These are phyloP conservation scores for Talaromyces proteolyticus DNA, from an alignment of 495 filamentous ascomycete genomes.

Conservation along the genomic window DNA sequence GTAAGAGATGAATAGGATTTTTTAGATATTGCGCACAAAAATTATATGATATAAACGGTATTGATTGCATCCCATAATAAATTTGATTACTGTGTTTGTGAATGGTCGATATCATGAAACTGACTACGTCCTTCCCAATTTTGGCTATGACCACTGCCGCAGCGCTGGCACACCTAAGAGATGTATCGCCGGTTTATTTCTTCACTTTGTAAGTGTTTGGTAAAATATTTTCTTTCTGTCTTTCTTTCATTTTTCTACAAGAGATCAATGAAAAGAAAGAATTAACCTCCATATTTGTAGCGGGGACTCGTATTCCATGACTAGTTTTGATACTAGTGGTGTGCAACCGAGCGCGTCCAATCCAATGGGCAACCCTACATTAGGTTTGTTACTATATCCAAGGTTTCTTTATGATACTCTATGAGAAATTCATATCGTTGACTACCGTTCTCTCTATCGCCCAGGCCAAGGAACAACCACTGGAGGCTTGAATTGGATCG, in stretches of 20 bases:
- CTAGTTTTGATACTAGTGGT: conserved; percentile 57
- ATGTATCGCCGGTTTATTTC: conserved; percentile 12
- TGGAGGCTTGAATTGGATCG: conserved; percentile 42
- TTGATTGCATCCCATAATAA: too few species aligned
- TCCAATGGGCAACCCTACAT: conserved; percentile 68
- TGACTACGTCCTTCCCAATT: too few species aligned
- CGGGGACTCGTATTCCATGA: conserved; percentile 57
- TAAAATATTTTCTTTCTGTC: not conserved
- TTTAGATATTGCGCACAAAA: too few species aligned
- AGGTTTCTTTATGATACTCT: not conserved
- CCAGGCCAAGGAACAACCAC: conserved; percentile 43
- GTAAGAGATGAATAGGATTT: too few species aligned
- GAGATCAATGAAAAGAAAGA: too few species aligned
- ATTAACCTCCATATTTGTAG: conserved; percentile 7
- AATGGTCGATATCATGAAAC: too few species aligned
- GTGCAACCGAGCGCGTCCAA: conserved; percentile 56
- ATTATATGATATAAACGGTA: too few species aligned
- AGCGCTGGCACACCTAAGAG: not conserved
- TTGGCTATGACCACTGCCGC: not conserved
- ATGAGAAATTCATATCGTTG: too few species aligned
- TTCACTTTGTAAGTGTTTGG: conserved; percentile 37
- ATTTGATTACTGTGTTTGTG: too few species aligned
- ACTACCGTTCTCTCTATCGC: too few species aligned
- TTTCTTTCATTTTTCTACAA: not conserved
- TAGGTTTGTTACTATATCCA: conserved; percentile 14